Base-by-base conservation (phyloP, 2,329 filamentous ascomycete genomes). In the Aureobasidium pullulans region DNA sequence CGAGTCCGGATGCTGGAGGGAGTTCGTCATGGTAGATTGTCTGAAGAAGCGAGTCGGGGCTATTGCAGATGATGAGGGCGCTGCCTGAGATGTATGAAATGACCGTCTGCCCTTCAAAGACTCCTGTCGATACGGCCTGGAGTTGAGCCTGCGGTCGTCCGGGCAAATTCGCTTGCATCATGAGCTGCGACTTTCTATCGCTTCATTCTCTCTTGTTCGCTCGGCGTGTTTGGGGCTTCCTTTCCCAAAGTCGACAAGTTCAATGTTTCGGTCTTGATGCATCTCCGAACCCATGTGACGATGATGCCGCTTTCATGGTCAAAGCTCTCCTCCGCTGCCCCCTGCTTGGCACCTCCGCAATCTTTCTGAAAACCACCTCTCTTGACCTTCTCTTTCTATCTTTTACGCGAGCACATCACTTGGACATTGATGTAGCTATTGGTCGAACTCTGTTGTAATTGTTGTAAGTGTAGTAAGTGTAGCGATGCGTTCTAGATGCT, bases 51-150 rank as follows among this genome's bases (percentile, higher is more conserved):
- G 83, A 83, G 62, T 86, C 80, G 56, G 89, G 83, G 53, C 85
- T 87, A 69, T 84, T 82, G 66, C 97, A 84, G 67, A 99, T 86
- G 57, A 94, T 84, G 64, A 97, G 84, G 62, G 90, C 90, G 73
- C 87, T 89, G 68, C 93, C 93, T 62, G 89, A 94, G 65, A 96
- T 88, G 75, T 97, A 99, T 54, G 85, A 89, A 72, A 90, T 84
- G 65, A 93, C 81, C 66, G 88, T 85, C 69, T 82, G 81, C 64
- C 81, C 80, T 67, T 88, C 81, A 87, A 88, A 94, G 71, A 83
- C 80, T 71, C 85, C 87, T 62, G 85, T 87, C 72, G 84, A 84
- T 71, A 91, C 79, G 76, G 87, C 85, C 79, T 92, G 88, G 69
- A 90, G 85, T 79, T 84, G 87, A 68, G 86, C 81, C 78, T 84